Base-by-base conservation (phyloP, 2,329 filamentous ascomycete genomes). In the Aureobasidium melanogenum region DNA sequence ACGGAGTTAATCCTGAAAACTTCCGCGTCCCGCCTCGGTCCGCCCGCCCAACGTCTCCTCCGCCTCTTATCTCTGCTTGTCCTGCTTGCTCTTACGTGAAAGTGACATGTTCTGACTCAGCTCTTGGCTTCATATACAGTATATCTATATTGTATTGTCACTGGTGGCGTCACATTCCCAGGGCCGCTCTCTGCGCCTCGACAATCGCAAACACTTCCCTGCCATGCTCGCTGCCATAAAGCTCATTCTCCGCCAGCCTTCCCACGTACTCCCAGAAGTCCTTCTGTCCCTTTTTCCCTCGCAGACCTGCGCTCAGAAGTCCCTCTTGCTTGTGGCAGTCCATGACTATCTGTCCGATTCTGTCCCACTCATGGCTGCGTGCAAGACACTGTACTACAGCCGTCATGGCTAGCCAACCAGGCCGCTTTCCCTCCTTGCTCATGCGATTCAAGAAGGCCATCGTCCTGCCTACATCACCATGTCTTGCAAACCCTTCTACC, bases 401-500 rank as follows among this genome's bases (percentile, higher is more conserved):
- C 9, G 67, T 65, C 54, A 80, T 68, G 3, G 77, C 74, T 12
- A 52, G 54, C 75, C 75, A 81, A 5, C 74, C 70, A 0, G 77
- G 77, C 14, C 71, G 66, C 63, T 74, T 74, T 9, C 76, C 74
- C 15, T 74, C 69, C 32, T 65, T 69, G 1, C 69, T 67, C 72
- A 78, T 75, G 32, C 68, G 69, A 12, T 66, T 67, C 32, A 80
- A 68, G 47, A 78, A 74, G 6, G 67, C 67, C 68, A 79, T 74
- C 72, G 79, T 73, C 62, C 86, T 79, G 48, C 82, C 81, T 10
- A 76, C 72, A 41, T 62, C 61, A 51, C 71, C 69, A 44, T 68
- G 61, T 14, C 72, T 66, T 8, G 86, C 82, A 70, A 87, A 89
- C 1, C 86, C 87, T 68, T 84, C 82, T 64, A 91, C 81, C 63